These are phyloP conservation scores for Lachnellula willkommii DNA, from an alignment of 2,329 filamentous ascomycete species.

Conservation along the genomic window DNA sequence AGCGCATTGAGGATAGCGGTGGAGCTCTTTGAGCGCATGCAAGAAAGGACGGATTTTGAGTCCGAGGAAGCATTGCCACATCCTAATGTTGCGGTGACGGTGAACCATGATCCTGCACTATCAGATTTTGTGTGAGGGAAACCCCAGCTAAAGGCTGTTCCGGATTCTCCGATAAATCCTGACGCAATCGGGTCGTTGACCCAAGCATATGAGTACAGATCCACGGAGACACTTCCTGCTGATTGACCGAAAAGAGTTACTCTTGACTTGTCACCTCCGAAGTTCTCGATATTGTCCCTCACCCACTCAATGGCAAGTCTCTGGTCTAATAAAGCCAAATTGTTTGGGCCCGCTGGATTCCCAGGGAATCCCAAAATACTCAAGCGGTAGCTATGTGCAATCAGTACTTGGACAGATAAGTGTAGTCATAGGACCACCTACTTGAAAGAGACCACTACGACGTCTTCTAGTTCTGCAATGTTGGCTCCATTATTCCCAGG, in stretches of 20 bases:
- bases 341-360: constrained; percentile 32
- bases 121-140: constrained; percentile 18
- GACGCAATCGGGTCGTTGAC: constrained; percentile 29
- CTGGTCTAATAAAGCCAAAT: constrained; percentile 60
- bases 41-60: constrained; percentile 19
- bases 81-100: constrained; percentile 20
- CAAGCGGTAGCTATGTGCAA: constrained; percentile 33
- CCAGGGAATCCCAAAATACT: constrained; percentile 37
- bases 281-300: constrained; percentile 50
- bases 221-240: constrained; percentile 51
- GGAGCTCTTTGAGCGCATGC: constrained; percentile 23
- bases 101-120: constrained; percentile 23
- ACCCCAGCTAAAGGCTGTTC: constrained; percentile 26
- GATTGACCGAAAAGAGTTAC: constrained; percentile 53
- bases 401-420: constrained; percentile 12
- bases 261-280: constrained; percentile 53
- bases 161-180: constrained; percentile 31
- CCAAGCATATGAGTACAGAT: constrained; percentile 31
- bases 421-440: constrained; percentile 28
- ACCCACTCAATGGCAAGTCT: constrained; percentile 56
- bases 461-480: constrained; percentile 39
- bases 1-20: constrained; percentile 19
- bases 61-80: constrained; percentile 27
- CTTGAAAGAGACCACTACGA: constrained; percentile 44
- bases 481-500: constrained; percentile 39